phyloP scores from a whole-genome alignment of 331 rosid species.

The Phaseolus coccineus region DNA sequence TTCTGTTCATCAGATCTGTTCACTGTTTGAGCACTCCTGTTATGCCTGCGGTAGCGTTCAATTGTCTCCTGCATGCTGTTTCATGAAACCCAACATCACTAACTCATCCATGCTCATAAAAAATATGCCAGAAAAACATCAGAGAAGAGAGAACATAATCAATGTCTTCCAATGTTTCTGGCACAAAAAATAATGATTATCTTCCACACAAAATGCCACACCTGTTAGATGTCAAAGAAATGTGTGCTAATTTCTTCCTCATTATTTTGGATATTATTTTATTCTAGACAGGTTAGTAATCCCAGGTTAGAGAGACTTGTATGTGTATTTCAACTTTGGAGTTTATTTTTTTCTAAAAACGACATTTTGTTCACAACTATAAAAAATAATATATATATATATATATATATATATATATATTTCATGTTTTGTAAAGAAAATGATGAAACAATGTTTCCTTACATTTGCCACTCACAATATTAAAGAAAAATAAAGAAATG shows the following conservation, averaged over 20 bases:
- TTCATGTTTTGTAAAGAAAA: neutral
- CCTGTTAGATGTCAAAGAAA: too few relatives aligned
- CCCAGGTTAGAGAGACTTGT: neutral
- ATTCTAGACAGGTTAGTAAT: neutral
- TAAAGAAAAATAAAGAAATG: neutral
- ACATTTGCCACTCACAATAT: neutral
- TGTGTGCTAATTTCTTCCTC: neutral
- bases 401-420: neutral
- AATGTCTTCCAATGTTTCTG: neutral
- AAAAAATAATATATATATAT: too few relatives aligned
- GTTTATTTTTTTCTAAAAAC: neutral
- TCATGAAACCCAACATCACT: conserved; percentile 15
- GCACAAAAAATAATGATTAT: neutral
- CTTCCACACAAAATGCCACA: neutral
- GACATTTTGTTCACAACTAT: neutral
- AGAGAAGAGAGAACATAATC: neutral
- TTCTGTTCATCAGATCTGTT: conserved; percentile 56
- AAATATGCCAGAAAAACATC: neutral
- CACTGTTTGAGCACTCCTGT: conserved; percentile 52
- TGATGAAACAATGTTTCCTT: neutral
- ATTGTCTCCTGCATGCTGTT: conserved; percentile 76
- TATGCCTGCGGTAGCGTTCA: conserved; percentile 72
- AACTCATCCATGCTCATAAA: conserved; percentile 3
- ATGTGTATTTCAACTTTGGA: neutral
- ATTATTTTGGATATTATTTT: neutral